A percentile compares a stretch with the other conserved stretches of the same genome.
These are phyloP conservation scores for Hydnomerulius pinastri DNA, from an alignment of 768 basidiomycete species.

Conservation along the genomic window DNA sequence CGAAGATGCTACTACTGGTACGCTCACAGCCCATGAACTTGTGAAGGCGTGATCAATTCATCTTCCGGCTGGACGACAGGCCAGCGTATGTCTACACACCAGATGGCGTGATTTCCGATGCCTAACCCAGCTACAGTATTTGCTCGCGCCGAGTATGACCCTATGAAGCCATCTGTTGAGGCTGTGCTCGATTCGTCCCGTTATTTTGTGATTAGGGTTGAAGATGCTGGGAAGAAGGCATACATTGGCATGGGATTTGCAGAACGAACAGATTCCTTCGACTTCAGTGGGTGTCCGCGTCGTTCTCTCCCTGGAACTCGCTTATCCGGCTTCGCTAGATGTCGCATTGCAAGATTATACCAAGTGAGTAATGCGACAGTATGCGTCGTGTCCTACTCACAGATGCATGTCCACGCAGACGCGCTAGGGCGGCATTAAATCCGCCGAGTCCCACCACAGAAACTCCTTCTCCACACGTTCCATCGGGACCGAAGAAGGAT, in stretches of 20 bases:
- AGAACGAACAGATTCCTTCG: constrained; percentile 87
- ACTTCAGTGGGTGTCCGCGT: constrained; percentile 69
- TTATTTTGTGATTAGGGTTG: constrained; percentile 91
- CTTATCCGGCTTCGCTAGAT: constrained; percentile 45
- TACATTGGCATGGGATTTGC: constrained; percentile 94
- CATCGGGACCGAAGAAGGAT: constrained; percentile 85
- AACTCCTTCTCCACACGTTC: constrained; percentile 64
- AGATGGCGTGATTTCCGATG: constrained; percentile 9
- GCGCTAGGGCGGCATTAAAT: constrained; percentile 63
- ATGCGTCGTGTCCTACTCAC: not conserved
- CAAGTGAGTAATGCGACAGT: constrained; percentile 49
- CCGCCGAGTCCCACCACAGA: constrained; percentile 45
- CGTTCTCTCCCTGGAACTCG: not conserved
- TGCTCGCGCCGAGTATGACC: constrained; percentile 82
- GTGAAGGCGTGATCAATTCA: constrained; percentile 4
- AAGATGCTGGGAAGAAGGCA: constrained; percentile 84
- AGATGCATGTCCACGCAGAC: constrained; percentile 39
- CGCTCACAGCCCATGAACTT: constrained; percentile 21
- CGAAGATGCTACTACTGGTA: constrained; percentile 81
- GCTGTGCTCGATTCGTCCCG: constrained; percentile 94
- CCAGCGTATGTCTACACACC: constrained; percentile 57
- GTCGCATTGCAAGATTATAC: constrained; percentile 86
- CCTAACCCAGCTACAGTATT: constrained; percentile 58
- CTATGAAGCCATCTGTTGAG: constrained; percentile 81
- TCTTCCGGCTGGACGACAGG: constrained; percentile 39